A percentile compares a stretch with the other conserved stretches of the same genome.
phyloP scores from a whole-genome alignment of 2,329 filamentous ascomycete genomes.

The Thielaviopsis euricoi region DNA sequence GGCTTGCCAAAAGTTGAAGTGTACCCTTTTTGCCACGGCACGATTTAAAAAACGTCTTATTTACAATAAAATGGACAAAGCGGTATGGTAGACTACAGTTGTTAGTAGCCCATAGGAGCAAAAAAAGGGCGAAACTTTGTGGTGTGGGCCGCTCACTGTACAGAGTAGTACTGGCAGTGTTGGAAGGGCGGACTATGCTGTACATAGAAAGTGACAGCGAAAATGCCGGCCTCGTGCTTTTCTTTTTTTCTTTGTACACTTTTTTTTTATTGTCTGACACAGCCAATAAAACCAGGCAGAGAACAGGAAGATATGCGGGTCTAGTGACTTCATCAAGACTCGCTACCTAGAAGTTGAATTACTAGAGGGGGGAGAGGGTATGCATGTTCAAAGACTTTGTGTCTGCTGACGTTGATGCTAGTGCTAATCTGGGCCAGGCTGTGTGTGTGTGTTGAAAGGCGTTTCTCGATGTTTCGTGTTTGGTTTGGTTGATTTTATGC shows the following conservation, averaged over 20 bases:
- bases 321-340: neutral
- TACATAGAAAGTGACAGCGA: neutral
- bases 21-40: too few species aligned
- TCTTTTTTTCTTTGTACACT: neutral
- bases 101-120: too few species aligned
- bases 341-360: neutral
- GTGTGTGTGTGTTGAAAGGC: neutral
- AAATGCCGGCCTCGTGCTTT: too few species aligned
- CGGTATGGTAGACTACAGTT: too few species aligned
- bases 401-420: neutral
- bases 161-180: too few species aligned
- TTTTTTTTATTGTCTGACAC: neutral
- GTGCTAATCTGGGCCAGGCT: too few species aligned
- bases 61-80: too few species aligned
- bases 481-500: neutral
- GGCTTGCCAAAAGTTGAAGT: too few species aligned
- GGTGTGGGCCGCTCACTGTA: too few species aligned
- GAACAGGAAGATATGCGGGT: neutral
- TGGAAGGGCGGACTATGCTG: too few species aligned
- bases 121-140: too few species aligned
- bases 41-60: too few species aligned
- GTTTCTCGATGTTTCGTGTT: neutral
- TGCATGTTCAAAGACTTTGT: neutral
- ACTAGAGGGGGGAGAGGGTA: neutral
- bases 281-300: neutral